Conservation (phyloP, 768 basidiomycete genomes). For the Naematelia encephala region DNA sequence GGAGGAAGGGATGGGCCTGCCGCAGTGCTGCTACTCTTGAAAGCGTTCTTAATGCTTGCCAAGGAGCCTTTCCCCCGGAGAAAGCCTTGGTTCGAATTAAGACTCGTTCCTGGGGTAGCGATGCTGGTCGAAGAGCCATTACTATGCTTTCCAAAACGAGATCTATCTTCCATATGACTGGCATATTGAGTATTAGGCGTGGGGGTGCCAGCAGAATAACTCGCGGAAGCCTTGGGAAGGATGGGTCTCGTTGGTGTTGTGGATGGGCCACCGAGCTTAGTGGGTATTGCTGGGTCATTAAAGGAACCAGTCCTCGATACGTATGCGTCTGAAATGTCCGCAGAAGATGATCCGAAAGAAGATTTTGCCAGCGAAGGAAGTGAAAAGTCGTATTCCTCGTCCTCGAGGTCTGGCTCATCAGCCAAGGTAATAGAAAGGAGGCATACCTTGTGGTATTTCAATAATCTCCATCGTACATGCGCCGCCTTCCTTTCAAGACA, state of each 20-base stretch:
- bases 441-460: neutral
- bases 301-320: conserved; percentile 6
- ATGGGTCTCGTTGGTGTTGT: conserved; percentile 26
- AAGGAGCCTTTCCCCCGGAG: conserved; percentile 36
- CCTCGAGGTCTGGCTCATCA: conserved; percentile 17
- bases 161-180: conserved; percentile 12
- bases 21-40: conserved; percentile 23
- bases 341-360: conserved; percentile 15
- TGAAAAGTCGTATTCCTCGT: conserved; percentile 24
- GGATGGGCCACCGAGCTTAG: conserved; percentile 8
- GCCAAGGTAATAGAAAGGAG: neutral
- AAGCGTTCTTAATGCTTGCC: conserved; percentile 42
- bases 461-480: neutral
- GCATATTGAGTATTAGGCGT: neutral
- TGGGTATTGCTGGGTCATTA: conserved; percentile 18
- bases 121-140: conserved; percentile 40
- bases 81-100: conserved; percentile 26
- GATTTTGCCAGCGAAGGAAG: conserved; percentile 15
- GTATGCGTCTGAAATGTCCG: conserved; percentile 13
- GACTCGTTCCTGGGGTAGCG: conserved; percentile 27
- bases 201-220: conserved; percentile 23
- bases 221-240: conserved; percentile 26
- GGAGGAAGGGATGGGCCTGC: conserved; percentile 25
- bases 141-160: conserved; percentile 31
- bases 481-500: neutral